phyloP scores from a whole-genome alignment of 441 rosid genomes.

The Capsella rubella region DNA sequence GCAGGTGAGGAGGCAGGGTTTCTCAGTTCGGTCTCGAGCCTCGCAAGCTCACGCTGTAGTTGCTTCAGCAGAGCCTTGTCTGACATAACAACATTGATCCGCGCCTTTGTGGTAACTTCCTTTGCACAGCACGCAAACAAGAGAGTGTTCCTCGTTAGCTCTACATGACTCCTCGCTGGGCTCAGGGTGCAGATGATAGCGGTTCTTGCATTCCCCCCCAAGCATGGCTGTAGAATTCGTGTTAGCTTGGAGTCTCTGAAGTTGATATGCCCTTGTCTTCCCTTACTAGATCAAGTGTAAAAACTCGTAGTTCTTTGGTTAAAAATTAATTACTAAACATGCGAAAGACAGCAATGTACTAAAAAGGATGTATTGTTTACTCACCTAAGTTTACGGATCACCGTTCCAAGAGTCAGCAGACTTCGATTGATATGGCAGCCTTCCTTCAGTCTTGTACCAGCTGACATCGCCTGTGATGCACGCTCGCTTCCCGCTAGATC shows the following conservation, averaged over 20 bases:
- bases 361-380: not conserved
- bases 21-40: slow-evolving; percentile 89
- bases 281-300: slow-evolving; percentile 63
- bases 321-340: slow-evolving; percentile 1
- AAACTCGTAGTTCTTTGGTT: not conserved
- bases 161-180: slow-evolving; percentile 91
- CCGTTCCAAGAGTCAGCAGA: slow-evolving; percentile 88
- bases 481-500: slow-evolving; percentile 99
- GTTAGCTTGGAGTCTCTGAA: slow-evolving; percentile 95
- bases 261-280: slow-evolving; percentile 91
- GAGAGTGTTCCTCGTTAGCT: slow-evolving; percentile 95
- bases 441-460: slow-evolving; percentile 90
- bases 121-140: slow-evolving; percentile 97
- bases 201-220: slow-evolving; percentile 95
- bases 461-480: slow-evolving; percentile 89
- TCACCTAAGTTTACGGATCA: slow-evolving; percentile 93
- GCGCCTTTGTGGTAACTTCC: slow-evolving; percentile 95
- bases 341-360: slow-evolving; percentile 5
- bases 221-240: slow-evolving; percentile 83
- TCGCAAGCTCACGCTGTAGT: slow-evolving; percentile 87
- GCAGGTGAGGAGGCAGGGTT: slow-evolving; percentile 54
- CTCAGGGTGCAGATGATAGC: slow-evolving; percentile 92
- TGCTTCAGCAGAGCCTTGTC: slow-evolving; percentile 96
- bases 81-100: slow-evolving; percentile 96
- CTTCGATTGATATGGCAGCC: slow-evolving; percentile 97